Conservation (phyloP, 2,329 filamentous ascomycete genomes). For the Macrophomina tecta region DNA sequence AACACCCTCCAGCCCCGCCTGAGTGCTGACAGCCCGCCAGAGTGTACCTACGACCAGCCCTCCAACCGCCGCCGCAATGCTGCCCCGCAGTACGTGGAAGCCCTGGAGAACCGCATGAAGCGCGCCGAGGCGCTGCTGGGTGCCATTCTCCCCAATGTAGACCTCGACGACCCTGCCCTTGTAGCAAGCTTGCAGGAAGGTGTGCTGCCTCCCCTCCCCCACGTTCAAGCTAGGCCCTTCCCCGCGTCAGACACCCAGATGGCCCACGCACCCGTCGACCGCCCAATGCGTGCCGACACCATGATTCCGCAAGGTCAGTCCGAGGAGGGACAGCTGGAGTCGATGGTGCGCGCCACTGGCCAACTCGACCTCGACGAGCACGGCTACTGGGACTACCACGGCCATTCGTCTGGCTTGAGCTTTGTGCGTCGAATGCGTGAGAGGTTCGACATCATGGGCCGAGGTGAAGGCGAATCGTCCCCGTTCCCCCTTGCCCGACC, state of each 20-base stretch:
- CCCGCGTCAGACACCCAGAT: constrained; percentile 5
- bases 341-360: constrained; percentile 93
- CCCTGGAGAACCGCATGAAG: constrained; percentile 80
- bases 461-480: constrained; percentile 63
- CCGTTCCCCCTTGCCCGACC: constrained; percentile 63
- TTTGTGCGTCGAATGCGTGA: constrained; percentile 88
- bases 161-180: constrained; percentile 83
- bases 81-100: constrained; percentile 90
- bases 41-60: constrained; percentile 94
- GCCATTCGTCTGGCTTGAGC: constrained; percentile 87
- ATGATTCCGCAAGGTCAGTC: constrained; percentile 26
- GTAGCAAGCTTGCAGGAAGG: constrained; percentile 78
- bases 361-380: constrained; percentile 90
- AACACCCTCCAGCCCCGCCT: constrained; percentile 1
- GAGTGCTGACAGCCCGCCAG: constrained; percentile 53
- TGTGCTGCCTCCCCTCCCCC: constrained; percentile 51
- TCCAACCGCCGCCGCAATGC: constrained; percentile 91
- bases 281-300: constrained; percentile 14
- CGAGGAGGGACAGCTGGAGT: constrained; percentile 69
- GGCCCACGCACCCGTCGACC: constrained; percentile 6
- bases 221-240: constrained; percentile 26
- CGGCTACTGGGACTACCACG: constrained; percentile 94
- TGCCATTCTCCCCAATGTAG: constrained; percentile 80
- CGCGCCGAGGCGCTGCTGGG: constrained; percentile 81
- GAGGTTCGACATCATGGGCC: constrained; percentile 80